Percentiles rank a stretch among this genome's conserved stretches.
Evolutionary conservation across 768 basidiomycete species (phyloP).

Genomic region (Trametes elegans): DNA sequence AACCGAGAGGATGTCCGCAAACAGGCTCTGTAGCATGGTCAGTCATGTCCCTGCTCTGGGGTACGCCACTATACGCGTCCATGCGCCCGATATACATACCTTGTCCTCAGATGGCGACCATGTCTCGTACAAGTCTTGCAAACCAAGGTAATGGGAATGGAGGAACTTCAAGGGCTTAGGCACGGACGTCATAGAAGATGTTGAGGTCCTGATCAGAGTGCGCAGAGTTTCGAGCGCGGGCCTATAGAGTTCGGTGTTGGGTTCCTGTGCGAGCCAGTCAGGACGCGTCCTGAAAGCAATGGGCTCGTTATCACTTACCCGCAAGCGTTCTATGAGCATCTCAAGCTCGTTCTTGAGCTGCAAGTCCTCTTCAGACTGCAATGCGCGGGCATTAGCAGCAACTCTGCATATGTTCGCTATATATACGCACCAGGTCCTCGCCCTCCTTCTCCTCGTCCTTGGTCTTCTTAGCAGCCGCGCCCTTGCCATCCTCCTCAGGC

Average conservation of each 20-base stretch:
- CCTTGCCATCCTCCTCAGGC: constrained; percentile 49
- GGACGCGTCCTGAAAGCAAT: neutral
- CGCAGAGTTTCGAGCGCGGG: constrained; percentile 93
- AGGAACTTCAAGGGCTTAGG: constrained; percentile 99
- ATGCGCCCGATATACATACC: constrained; percentile 48
- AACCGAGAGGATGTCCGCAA: constrained; percentile 96
- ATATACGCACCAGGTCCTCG: constrained; percentile 74
- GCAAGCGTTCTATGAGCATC: constrained; percentile 92
- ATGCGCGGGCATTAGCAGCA: neutral
- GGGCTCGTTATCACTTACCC: constrained; percentile 48
- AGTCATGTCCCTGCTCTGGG: neutral
- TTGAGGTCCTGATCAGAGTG: constrained; percentile 92
- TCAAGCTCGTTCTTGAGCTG: constrained; percentile 93
- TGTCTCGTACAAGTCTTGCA: constrained; percentile 79
- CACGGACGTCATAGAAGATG: constrained; percentile 98
- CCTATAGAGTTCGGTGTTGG: constrained; percentile 78
- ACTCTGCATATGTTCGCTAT: no score
- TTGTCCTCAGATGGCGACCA: constrained; percentile 80
- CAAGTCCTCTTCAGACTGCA: constrained; percentile 90
- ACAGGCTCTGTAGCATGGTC: constrained; percentile 63
- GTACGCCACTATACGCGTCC: no score
- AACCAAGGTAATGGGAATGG: constrained; percentile 86
- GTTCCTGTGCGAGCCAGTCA: constrained; percentile 57
- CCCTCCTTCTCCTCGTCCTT: constrained; percentile 51
- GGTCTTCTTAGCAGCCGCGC: constrained; percentile 29